Conservation (phyloP, 257 asterid genomes). For the Osmanthus fragrans region DNA sequence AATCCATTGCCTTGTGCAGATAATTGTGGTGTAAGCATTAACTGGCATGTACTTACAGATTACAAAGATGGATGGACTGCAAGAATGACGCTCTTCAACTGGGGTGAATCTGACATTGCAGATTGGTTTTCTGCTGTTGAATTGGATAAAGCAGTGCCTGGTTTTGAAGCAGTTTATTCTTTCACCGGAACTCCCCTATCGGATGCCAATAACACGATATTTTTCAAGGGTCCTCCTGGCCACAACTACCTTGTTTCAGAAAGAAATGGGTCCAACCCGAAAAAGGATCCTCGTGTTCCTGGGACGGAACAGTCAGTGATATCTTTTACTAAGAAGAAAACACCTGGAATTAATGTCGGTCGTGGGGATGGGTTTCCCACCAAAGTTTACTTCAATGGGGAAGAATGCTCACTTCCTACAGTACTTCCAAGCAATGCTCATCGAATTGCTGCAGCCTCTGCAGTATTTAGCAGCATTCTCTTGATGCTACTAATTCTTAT, state of each 20-base stretch:
- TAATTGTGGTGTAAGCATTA: conserved; percentile 68
- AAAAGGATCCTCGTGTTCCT: conserved; percentile 60
- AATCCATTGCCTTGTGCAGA: conserved; percentile 69
- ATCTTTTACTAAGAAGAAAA: conserved; percentile 58
- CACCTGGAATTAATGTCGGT: conserved; percentile 47
- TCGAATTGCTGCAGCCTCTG: conserved; percentile 21
- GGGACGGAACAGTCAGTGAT: conserved; percentile 63
- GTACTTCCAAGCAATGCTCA: conserved; percentile 45
- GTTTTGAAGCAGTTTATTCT: conserved; percentile 58
- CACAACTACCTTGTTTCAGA: conserved; percentile 48
- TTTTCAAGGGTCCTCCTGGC: conserved; percentile 49
- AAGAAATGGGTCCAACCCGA: conserved; percentile 52
- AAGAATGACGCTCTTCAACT: conserved; percentile 65
- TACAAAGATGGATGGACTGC: conserved; percentile 61
- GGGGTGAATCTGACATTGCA: conserved; percentile 45
- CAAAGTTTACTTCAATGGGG: conserved; percentile 73
- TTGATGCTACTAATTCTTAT: conserved; percentile 29
- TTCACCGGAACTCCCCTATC: conserved; percentile 49
- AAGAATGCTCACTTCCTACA: conserved; percentile 68
- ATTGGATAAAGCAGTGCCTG: conserved; percentile 47
- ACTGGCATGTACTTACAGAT: conserved; percentile 69
- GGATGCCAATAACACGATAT: conserved; percentile 39
- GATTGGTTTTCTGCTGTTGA: conserved; percentile 72
- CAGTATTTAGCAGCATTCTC: conserved; percentile 25
- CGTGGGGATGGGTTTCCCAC: conserved; percentile 70